Evolutionary conservation across 176 grass and related monocot species (phyloP), one percentile per base, ranked within the genome.

Genomic region (Stipa capillata): DNA sequence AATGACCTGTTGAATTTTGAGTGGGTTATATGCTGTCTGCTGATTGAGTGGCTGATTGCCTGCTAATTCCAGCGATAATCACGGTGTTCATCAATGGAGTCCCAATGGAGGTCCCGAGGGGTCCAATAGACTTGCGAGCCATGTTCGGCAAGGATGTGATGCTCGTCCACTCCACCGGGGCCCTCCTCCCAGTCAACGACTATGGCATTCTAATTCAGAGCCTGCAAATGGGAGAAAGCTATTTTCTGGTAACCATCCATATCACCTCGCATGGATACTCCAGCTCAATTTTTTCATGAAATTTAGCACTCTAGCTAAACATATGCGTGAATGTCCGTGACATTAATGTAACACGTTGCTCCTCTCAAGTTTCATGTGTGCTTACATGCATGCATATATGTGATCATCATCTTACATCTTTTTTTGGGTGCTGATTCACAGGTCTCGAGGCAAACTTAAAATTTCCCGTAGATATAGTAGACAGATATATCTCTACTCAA

Each of bases 61-160:
- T 89, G 71, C 51, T 61, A 88, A 88, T 85, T 85, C 77, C 79
- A 97, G 94, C 87, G 83, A 94, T 82, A 42, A 94, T 97, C 86
- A 97, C 89, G 74, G 95, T 97, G 85, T 94, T 94, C 89, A 94
- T 97, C 62, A 97, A 97, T 53, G 95, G 95, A 65, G 79, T 92
- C 29, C 48, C 91, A 45, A 84, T 81, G 85, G 95, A 97, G 53
- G 85, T 97, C 74, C 89, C 95, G 7, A 89, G 91, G 53, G 89
- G 92, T 79, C 83, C 87, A 43, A 90, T 97, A 69, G 69, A 97
- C 87, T 65, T 97, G 80, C 82, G 92, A 82, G 79, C 83, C n/a
- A 90, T 91, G 83, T 97, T 97, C 39, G 92, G 83, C 54, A 85
- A 94, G 76, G 92, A 94, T 72, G 95, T 90, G 83, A 76, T 97